phyloP scores from a whole-genome alignment of 352 stramenopile genomes.

The Aphanomyces stellatus region DNA sequence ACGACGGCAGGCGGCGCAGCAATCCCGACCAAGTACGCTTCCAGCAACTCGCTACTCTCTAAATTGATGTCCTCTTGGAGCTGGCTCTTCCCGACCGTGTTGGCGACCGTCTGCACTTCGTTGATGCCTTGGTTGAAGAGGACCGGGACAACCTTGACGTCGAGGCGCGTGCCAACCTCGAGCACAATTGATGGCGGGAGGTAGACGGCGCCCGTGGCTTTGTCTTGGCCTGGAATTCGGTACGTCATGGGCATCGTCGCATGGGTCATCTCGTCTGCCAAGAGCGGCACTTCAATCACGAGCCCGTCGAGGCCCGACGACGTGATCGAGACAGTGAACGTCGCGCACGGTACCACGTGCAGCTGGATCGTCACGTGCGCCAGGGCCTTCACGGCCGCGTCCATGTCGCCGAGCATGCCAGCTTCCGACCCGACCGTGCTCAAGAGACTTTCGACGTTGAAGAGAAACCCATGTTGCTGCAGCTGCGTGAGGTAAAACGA shows the following conservation, averaged over 20 bases:
- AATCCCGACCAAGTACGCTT: constrained; percentile 37
- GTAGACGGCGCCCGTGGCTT: constrained; percentile 63
- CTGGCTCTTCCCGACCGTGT: constrained; percentile 67
- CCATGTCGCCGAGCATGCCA: constrained; percentile 79
- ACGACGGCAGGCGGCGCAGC: constrained; percentile 10
- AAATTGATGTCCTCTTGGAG: constrained; percentile 79
- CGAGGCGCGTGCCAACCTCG: constrained; percentile 26
- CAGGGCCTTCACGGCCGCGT: constrained; percentile 67
- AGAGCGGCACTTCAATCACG: constrained; percentile 66
- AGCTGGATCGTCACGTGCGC: constrained; percentile 58
- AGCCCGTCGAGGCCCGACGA: constrained; percentile 39
- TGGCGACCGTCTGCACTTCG: constrained; percentile 90
- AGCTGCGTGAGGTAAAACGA: not conserved
- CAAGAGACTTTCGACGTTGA: constrained; percentile 76
- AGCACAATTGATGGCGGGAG: constrained; percentile 25
- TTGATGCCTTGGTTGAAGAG: constrained; percentile 89
- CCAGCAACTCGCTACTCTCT: constrained; percentile 54
- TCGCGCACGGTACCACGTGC: constrained; percentile 50
- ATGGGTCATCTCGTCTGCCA: constrained; percentile 35
- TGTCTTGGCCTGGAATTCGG: constrained; percentile 63
- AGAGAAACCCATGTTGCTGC: constrained; percentile 61
- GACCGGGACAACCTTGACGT: constrained; percentile 58
- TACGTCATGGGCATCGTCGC: constrained; percentile 45
- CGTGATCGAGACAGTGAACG: constrained; percentile 57
- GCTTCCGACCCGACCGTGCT: constrained; percentile 79